A percentile compares a stretch with the other conserved stretches of the same genome.
phyloP scores from a whole-genome alignment of 129 eudicot species.

The Silybum marianum region DNA sequence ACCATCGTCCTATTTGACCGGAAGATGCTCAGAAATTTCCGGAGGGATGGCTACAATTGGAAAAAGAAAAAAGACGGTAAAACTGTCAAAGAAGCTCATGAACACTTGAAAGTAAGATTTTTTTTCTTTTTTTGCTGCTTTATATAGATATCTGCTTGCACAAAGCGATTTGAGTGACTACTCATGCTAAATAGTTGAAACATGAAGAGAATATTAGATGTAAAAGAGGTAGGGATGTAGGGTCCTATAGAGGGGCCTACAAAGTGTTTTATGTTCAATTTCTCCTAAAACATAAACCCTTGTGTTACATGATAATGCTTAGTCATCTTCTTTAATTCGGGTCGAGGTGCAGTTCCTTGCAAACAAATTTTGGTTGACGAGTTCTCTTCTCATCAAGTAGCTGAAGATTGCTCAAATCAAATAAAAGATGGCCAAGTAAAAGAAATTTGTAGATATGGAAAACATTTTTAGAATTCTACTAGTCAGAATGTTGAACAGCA shows the following conservation, averaged over 20 bases:
- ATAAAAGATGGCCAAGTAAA: background rate
- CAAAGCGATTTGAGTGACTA: background rate
- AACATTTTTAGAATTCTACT: background rate
- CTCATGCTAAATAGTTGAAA: constrained; percentile 1
- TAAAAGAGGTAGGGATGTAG: background rate
- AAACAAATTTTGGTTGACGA: background rate
- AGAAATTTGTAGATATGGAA: background rate
- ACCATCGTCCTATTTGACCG: constrained; percentile 85
- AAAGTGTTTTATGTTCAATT: background rate
- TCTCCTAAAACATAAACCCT: background rate
- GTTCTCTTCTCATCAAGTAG: background rate
- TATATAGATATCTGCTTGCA: background rate
- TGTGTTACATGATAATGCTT: background rate
- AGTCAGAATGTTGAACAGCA: background rate
- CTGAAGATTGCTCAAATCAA: background rate
- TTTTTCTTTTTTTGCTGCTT: background rate
- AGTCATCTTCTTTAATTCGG: background rate
- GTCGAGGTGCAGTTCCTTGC: background rate
- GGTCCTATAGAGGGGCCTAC: background rate
- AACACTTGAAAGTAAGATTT: constrained; percentile 75
- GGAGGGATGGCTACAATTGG: constrained; percentile 95
- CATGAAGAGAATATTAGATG: background rate
- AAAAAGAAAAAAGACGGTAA: constrained; percentile 96
- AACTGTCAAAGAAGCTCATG: constrained; percentile 99
- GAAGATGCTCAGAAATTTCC: constrained; percentile 89